Evolutionary conservation across 1,284 basidiomycete species (phyloP), one percentile per base, ranked within the genome.

Genomic region (Nidula niveotomentosa): DNA sequence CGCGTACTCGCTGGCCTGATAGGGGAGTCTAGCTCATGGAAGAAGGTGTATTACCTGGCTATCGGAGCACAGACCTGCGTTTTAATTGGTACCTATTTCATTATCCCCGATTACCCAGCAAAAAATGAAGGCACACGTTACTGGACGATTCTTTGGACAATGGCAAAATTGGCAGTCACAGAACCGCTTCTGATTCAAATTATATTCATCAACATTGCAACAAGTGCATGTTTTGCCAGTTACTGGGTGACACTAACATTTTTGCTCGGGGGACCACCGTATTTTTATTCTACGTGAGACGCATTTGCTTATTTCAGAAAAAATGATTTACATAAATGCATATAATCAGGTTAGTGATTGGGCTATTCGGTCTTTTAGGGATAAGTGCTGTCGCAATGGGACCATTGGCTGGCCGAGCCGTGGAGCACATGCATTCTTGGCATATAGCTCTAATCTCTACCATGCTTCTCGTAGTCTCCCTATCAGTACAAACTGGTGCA

Each of bases 161-260:
- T 86, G 83, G 76, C 64, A 23, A 79, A 78, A 58, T 85, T 76
- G 58, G 72, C 79, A 0, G 66, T 80, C 53, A 86, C 80, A 0
- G 86, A 88, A 59, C 85, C 86, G 0, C 72, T 81, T 2, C 65
- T 88, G 36, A 69, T 86, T 13, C 84, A 86, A 62, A 73, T 74
- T 1, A 77, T 77, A 35, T 53, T 85, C 37, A 77, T 82, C 53
- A 76, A 76, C 43, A 69, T 80, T 8, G 72, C 76, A 7, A 77
- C 76, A 9, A 78, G 77, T 53, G 77, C 78, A 0, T 72, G 76
- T 54, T 83, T 83, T 59, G 67, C 72, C 9, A 72, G 70, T 53
- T 84, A 80, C 61, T 88, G 84, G 85, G 80, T 84, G 4, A 84
- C 81, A 17, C 64, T 86, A 53, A 88, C 86, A 0, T 88, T 87